Evolutionary conservation across 2,329 filamentous ascomycete species (phyloP).

Genomic region (Metarhizium rileyi): DNA sequence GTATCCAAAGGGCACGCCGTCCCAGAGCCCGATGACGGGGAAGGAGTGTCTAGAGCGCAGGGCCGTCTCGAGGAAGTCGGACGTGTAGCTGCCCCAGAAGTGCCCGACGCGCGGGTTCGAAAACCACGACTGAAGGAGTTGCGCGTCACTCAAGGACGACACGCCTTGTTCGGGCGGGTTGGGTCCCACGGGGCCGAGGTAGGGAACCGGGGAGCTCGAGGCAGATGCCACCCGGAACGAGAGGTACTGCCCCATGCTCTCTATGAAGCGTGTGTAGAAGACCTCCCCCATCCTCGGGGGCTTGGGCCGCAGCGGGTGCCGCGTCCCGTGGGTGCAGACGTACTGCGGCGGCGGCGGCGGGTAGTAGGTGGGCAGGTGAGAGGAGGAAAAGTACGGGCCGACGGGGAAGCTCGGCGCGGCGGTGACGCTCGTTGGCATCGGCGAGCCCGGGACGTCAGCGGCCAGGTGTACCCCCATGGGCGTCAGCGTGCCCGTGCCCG

Average conservation of each 20-base stretch:
- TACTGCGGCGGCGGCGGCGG: constrained; percentile 78
- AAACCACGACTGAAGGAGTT: constrained; percentile 77
- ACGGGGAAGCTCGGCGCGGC: constrained; percentile 31
- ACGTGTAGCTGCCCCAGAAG: constrained; percentile 68
- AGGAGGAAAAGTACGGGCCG: constrained; percentile 71
- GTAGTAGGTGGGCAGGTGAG: constrained; percentile 84
- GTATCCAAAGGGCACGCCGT: constrained; percentile 90
- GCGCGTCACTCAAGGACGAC: constrained; percentile 37
- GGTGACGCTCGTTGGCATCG: constrained; percentile 25
- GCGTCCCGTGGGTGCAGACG: constrained; percentile 63
- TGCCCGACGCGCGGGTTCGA: constrained; percentile 70
- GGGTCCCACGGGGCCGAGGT: constrained; percentile 48
- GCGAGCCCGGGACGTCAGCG: constrained; percentile 29
- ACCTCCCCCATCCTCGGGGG: constrained; percentile 83
- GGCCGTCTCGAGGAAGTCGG: constrained; percentile 56
- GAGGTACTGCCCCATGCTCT: constrained; percentile 72
- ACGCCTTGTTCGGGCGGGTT: constrained; percentile 30
- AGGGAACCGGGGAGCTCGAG: constrained; percentile 51
- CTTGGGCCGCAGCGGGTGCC: constrained; percentile 81
- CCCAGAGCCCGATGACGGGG: constrained; percentile 87
- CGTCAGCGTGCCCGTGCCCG: background rate
- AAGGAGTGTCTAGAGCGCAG: constrained; percentile 68
- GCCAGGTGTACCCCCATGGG: constrained; percentile 14
- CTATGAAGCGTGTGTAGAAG: constrained; percentile 83
- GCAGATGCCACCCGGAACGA: constrained; percentile 78